Evolutionary conservation across 2,329 filamentous ascomycete genomes (phyloP).

Genomic region (Dissoconium aciculare): DNA sequence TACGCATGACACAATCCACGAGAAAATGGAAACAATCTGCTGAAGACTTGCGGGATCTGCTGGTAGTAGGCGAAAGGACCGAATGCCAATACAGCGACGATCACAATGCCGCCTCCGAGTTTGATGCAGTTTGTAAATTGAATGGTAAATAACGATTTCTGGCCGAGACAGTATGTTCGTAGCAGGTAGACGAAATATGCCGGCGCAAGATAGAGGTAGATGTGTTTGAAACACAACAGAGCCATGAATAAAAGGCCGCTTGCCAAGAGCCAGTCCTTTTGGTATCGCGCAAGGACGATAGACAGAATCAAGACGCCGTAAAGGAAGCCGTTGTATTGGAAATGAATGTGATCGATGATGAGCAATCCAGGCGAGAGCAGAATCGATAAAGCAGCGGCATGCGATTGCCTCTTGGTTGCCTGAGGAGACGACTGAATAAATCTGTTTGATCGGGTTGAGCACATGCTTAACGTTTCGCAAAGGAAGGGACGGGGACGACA

Average conservation of each 20-base stretch:
- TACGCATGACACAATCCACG: slow-evolving; percentile 92
- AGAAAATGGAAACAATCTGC: slow-evolving; percentile 82
- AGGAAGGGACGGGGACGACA: too few species aligned
- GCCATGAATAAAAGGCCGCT: slow-evolving; percentile 75
- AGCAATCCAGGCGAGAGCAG: slow-evolving; percentile 82
- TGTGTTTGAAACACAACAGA: slow-evolving; percentile 90
- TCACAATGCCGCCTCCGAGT: slow-evolving; percentile 56
- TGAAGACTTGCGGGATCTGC: slow-evolving; percentile 71
- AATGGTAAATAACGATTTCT: slow-evolving; percentile 60
- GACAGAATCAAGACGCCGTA: slow-evolving; percentile 84
- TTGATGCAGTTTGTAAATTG: slow-evolving; percentile 69
- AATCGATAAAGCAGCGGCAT: slow-evolving; percentile 77
- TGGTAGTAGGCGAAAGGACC: slow-evolving; percentile 72
- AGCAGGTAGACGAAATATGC: slow-evolving; percentile 91
- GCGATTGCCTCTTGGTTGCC: slow-evolving; percentile 56
- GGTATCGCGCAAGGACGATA: slow-evolving; percentile 58
- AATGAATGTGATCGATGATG: slow-evolving; percentile 97
- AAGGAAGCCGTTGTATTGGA: slow-evolving; percentile 96
- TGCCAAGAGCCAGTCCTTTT: slow-evolving; percentile 55
- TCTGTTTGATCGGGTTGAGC: slow-evolving; percentile 29
- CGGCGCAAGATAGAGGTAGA: slow-evolving; percentile 89
- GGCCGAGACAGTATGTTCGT: slow-evolving; percentile 73
- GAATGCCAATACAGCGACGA: slow-evolving; percentile 66
- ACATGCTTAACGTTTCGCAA: too few species aligned
- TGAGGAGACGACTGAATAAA: slow-evolving; percentile 59